A percentile compares a stretch with the other conserved stretches of the same genome.
phyloP scores from a whole-genome alignment of 352 stramenopile genomes.

The Phytophthora pseudosyringae region DNA sequence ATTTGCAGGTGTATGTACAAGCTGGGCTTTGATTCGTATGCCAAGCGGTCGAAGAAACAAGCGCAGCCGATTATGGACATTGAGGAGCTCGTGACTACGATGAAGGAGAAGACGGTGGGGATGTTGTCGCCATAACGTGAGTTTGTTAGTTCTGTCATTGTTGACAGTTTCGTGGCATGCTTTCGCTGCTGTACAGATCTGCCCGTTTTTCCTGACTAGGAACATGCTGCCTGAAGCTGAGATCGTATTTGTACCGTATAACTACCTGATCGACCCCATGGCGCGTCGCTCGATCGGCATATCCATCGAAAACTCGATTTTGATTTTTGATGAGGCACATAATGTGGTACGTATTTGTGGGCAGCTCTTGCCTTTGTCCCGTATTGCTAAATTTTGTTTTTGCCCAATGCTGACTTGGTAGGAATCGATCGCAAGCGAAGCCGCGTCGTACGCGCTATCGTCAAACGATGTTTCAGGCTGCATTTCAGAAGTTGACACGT shows the following conservation, averaged over 20 bases:
- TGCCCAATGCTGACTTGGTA: slow-evolving; percentile 17
- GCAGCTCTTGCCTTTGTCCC: neutral
- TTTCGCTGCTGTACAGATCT: slow-evolving; percentile 72
- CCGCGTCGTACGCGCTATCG: slow-evolving; percentile 96
- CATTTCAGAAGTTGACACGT: slow-evolving; percentile 93
- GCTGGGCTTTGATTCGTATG: slow-evolving; percentile 72
- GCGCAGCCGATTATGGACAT: slow-evolving; percentile 96
- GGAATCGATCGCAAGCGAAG: slow-evolving; percentile 93
- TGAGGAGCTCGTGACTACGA: slow-evolving; percentile 95
- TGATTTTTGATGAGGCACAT: slow-evolving; percentile 99
- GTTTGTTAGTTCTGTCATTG: slow-evolving; percentile 26
- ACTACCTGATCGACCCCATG: slow-evolving; percentile 98
- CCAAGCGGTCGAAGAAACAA: slow-evolving; percentile 54
- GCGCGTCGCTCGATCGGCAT: slow-evolving; percentile 93
- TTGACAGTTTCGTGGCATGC: slow-evolving; percentile 11
- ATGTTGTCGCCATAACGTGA: neutral
- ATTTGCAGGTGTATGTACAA: slow-evolving; percentile 75
- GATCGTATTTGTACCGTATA: slow-evolving; percentile 99
- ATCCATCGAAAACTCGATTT: slow-evolving; percentile 95
- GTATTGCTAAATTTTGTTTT: neutral
- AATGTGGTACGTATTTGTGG: slow-evolving; percentile 92
- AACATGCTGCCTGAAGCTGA: slow-evolving; percentile 93
- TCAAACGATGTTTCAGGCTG: slow-evolving; percentile 94
- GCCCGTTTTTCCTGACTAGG: slow-evolving; percentile 97
- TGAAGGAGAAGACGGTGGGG: slow-evolving; percentile 78